Conservation (phyloP, 768 basidiomycete genomes). For the Tephrocybe sp. region DNA sequence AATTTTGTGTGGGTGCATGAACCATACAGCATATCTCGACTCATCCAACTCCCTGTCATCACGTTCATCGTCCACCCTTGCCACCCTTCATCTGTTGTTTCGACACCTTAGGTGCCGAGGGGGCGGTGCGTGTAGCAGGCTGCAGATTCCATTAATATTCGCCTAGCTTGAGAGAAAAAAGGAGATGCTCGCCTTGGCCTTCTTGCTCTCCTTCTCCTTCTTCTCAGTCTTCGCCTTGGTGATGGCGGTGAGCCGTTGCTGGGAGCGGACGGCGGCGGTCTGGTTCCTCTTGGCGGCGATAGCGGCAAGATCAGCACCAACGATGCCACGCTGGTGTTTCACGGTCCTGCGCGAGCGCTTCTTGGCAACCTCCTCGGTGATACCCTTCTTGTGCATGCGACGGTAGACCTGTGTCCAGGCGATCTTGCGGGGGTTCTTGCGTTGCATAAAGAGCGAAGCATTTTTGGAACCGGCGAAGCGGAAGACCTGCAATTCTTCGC, state of each 20-base stretch:
- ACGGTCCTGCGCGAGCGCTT: slow-evolving; percentile 95
- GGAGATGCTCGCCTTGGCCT: slow-evolving; percentile 61
- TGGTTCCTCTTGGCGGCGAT: slow-evolving; percentile 94
- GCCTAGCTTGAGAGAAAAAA: not conserved
- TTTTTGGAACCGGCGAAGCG: slow-evolving; percentile 93
- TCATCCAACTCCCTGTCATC: slow-evolving; percentile 14
- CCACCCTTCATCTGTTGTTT: slow-evolving; percentile 97
- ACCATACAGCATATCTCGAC: slow-evolving; percentile 25
- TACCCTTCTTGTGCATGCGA: slow-evolving; percentile 99
- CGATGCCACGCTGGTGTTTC: slow-evolving; percentile 97
- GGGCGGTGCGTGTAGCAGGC: slow-evolving; percentile 53
- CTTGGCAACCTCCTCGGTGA: slow-evolving; percentile 99
- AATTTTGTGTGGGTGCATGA: slow-evolving; percentile 26
- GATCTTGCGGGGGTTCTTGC: slow-evolving; percentile 99
- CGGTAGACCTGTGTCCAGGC: slow-evolving; percentile 94
- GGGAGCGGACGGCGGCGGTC: slow-evolving; percentile 77
- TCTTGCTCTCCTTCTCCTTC: slow-evolving; percentile 94
- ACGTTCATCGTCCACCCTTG: slow-evolving; percentile 65
- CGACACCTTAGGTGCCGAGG: slow-evolving; percentile 79
- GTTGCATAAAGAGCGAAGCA: slow-evolving; percentile 95
- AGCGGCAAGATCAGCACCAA: slow-evolving; percentile 89
- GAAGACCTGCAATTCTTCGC: slow-evolving; percentile 63
- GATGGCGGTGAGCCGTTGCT: slow-evolving; percentile 82
- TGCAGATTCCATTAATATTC: slow-evolving; percentile 20
- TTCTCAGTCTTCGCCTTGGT: slow-evolving; percentile 94